A percentile compares a stretch with the other conserved stretches of the same genome.
These are phyloP conservation scores for Syzygium jambos DNA, from an alignment of 345 rosid species.

Conservation along the genomic window DNA sequence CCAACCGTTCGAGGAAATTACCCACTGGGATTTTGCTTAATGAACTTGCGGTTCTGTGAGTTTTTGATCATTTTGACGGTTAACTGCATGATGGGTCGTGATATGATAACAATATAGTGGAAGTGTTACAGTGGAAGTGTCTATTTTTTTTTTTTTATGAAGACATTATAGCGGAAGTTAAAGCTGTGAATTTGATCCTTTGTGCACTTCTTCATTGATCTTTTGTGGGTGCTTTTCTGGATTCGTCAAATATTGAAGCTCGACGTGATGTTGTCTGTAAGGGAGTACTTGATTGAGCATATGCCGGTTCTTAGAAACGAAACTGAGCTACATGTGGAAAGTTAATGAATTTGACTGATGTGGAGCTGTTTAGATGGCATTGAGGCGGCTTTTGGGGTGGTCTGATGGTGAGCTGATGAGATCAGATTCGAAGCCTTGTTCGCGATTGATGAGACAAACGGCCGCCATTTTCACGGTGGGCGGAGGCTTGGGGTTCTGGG, in stretches of 20 bases:
- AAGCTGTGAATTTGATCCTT: not conserved
- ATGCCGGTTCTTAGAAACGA: not conserved
- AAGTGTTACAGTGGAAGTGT: not conserved
- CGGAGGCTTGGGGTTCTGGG: slow-evolving; percentile 82
- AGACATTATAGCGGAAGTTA: not conserved
- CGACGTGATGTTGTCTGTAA: not conserved
- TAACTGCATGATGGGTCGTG: not conserved
- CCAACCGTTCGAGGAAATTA: not conserved
- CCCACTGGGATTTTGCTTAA: not conserved
- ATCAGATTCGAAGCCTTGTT: slow-evolving; percentile 74
- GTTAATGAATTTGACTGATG: not conserved
- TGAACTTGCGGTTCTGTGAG: not conserved
- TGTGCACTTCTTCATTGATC: not conserved
- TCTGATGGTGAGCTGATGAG: slow-evolving; percentile 84
- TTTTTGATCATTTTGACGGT: not conserved
- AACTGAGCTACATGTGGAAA: not conserved
- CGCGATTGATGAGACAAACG: slow-evolving; percentile 69
- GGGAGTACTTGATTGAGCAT: not conserved
- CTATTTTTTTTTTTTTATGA: too few relatives aligned
- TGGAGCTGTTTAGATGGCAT: slow-evolving; percentile 32
- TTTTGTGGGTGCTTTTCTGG: not conserved
- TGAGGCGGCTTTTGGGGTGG: slow-evolving; percentile 54
- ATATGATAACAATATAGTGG: not conserved
- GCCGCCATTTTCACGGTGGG: slow-evolving; percentile 66
- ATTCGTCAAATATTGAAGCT: not conserved